Conservation (phyloP, 495 filamentous ascomycete genomes). For the Podospora conica region DNA sequence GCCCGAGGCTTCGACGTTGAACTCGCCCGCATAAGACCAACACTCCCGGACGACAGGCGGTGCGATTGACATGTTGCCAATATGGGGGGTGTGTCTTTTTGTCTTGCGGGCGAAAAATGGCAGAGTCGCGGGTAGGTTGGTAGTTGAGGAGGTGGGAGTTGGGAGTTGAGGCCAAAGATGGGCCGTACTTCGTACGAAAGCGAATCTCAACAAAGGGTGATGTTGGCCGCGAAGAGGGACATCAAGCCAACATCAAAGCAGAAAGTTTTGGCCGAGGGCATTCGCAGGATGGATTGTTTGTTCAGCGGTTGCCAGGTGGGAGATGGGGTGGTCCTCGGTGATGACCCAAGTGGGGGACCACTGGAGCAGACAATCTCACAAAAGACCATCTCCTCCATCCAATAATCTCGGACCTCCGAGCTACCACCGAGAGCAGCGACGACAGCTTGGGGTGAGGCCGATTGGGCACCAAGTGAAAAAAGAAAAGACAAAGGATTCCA, state of each 20-base stretch:
- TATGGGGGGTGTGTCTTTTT: not conserved
- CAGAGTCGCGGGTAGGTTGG: not conserved
- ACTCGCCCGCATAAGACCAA: conserved; percentile 28
- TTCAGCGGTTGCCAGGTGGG: not conserved
- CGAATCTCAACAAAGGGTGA: not conserved
- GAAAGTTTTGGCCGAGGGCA: not conserved
- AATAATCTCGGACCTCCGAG: too few relatives aligned
- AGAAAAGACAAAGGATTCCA: not conserved
- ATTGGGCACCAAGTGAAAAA: not conserved
- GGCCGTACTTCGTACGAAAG: not conserved
- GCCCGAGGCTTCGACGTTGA: conserved; percentile 43
- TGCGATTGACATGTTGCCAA: conserved; percentile 1
- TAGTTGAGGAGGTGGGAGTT: too few relatives aligned
- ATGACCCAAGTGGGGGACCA: not conserved
- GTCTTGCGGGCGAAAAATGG: not conserved
- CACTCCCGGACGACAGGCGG: conserved; percentile 7
- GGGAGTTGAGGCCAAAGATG: too few relatives aligned
- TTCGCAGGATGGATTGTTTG: not conserved
- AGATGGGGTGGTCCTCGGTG: not conserved
- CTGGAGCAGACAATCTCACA: too few relatives aligned
- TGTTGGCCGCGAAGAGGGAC: not conserved
- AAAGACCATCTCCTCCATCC: too few relatives aligned
- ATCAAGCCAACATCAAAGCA: not conserved
- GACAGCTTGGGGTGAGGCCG: not conserved
- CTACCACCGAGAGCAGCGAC: not conserved